Conservation (phyloP, 441 rosid species). For the Viola pubescens region DNA sequence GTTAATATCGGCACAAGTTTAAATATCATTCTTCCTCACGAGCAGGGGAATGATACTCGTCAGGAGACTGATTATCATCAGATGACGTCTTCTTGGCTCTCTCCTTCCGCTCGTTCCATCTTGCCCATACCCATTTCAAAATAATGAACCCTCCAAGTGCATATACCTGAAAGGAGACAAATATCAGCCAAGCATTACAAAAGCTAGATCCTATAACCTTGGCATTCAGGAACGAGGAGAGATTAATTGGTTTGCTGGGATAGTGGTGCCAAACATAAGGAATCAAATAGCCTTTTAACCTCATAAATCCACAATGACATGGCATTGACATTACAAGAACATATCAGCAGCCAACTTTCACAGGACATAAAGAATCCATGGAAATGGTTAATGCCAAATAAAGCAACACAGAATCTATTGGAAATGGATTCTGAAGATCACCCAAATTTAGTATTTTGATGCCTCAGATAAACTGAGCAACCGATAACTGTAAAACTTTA, state of each 20-base stretch:
- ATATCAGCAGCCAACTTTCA: no score
- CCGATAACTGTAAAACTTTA: no score
- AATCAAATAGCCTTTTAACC: not conserved
- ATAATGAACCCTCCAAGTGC: slow-evolving; percentile 80
- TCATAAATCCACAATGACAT: not conserved
- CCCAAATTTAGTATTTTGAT: no score
- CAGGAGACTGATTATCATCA: slow-evolving; percentile 31
- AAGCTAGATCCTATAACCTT: not conserved
- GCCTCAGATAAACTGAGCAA: no score
- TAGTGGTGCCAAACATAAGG: not conserved
- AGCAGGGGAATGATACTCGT: slow-evolving; percentile 19
- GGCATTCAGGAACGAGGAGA: not conserved
- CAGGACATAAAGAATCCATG: no score
- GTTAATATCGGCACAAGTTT: not conserved
- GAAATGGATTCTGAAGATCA: no score
- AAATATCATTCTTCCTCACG: slow-evolving; percentile 14
- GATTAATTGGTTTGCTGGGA: no score
- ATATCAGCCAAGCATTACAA: not conserved
- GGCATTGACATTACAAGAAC: no score
- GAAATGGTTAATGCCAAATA: no score
- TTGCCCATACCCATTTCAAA: slow-evolving; percentile 77
- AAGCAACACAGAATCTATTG: no score
- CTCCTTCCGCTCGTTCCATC: slow-evolving; percentile 79
- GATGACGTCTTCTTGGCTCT: slow-evolving; percentile 32
- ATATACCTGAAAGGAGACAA: slow-evolving; percentile 49